Percentiles rank a stretch among this genome's conserved stretches.
Evolutionary conservation across 805 yeast genomes (phyloP).

Genomic region (Kuraishia floccosa): DNA sequence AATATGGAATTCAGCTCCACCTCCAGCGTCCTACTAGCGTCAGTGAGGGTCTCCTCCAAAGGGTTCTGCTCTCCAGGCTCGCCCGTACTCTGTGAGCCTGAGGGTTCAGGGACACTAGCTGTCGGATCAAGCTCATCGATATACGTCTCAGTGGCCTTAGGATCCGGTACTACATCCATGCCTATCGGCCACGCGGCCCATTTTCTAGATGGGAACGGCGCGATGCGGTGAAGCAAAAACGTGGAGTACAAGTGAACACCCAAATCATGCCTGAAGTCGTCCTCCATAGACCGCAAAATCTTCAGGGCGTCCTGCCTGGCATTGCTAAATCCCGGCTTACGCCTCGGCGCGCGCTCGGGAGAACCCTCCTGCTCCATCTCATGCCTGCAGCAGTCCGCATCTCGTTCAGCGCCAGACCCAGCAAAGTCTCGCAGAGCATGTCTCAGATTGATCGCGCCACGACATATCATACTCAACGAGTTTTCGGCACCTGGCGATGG

Average conservation of each 20-base stretch:
- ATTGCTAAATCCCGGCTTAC: too few relatives aligned
- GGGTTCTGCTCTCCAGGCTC: too few relatives aligned
- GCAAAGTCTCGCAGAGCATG: too few relatives aligned
- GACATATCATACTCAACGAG: too few relatives aligned
- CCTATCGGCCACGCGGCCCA: slow-evolving; percentile 59
- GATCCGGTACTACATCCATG: slow-evolving; percentile 18
- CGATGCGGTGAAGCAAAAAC: slow-evolving; percentile 27
- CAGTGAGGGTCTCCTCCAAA: too few relatives aligned
- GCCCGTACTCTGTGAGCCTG: not conserved
- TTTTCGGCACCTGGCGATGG: too few relatives aligned
- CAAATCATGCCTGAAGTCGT: slow-evolving; percentile 40
- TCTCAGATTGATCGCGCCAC: too few relatives aligned
- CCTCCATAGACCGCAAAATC: slow-evolving; percentile 30
- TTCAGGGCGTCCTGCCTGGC: slow-evolving; percentile 8
- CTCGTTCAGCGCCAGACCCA: too few relatives aligned
- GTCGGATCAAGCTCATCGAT: not conserved
- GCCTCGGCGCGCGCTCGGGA: too few relatives aligned
- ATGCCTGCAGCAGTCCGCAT: too few relatives aligned
- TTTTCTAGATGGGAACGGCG: slow-evolving; percentile 18
- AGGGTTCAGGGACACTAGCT: not conserved
- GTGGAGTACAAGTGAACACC: slow-evolving; percentile 56
- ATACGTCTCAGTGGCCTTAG: not conserved
- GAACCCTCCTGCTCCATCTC: too few relatives aligned
- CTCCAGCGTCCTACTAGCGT: slow-evolving; percentile 8
- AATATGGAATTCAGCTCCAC: slow-evolving; percentile 12